These are phyloP conservation scores for Amphibolis antarctica DNA, from an alignment of 106 monocot species.

Conservation along the genomic window DNA sequence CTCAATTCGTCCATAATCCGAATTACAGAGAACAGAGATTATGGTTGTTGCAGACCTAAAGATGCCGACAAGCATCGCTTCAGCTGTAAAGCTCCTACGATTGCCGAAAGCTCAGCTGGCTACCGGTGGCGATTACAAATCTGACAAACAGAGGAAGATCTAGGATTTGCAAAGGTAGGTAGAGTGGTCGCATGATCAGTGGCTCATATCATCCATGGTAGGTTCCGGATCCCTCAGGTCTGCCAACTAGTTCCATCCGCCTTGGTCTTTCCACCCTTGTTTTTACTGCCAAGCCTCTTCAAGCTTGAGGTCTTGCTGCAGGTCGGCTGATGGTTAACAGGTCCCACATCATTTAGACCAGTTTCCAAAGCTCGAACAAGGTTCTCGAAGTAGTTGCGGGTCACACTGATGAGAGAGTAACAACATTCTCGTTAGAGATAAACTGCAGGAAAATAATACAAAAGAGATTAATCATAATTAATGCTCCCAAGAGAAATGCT, in stretches of 20 bases:
- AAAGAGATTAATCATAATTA: too few relatives aligned
- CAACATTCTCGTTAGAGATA: not conserved
- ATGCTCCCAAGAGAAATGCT: too few relatives aligned
- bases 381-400: conserved; percentile 96
- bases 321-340: conserved; percentile 40
- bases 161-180: conserved; percentile 54
- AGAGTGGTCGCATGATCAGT: conserved; percentile 54
- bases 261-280: conserved; percentile 14
- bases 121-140: conserved; percentile 38
- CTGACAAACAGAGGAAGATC: conserved; percentile 25
- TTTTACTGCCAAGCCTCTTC: conserved; percentile 6
- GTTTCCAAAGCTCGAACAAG: conserved; percentile 80
- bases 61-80: not conserved
- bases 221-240: conserved; percentile 14
- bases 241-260: conserved; percentile 2
- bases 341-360: conserved; percentile 73
- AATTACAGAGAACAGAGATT: not conserved
- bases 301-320: conserved; percentile 37
- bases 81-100: not conserved
- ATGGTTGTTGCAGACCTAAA: too few relatives aligned
- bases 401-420: conserved; percentile 66
- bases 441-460: not conserved
- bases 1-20: not conserved
- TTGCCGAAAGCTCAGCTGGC: not conserved
- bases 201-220: conserved; percentile 22